Evolutionary conservation across 1,284 basidiomycete genomes (phyloP), one percentile per base, ranked within the genome.

Genomic region (Cryptococcus sp.): DNA sequence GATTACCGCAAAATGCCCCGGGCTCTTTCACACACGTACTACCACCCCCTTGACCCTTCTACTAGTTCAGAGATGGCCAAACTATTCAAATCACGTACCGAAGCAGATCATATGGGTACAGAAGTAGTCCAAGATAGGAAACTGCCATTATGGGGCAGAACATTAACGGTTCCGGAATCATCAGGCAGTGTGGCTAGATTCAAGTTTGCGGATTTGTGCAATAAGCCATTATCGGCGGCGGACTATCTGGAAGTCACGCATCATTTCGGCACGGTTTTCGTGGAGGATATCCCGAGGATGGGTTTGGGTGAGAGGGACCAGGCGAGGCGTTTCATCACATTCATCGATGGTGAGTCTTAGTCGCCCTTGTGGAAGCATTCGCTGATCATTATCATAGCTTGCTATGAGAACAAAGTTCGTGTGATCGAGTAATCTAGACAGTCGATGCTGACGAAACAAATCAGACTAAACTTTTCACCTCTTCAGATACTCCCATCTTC

Each of bases 231-330:
- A 66, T 90, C 89, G 63, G 95, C 96, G 14, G 90, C 92, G 5
- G 96, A 99, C 77, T 99, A 98, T 76, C 78, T 99, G 44, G 92
- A 97, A 78, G 84, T 99, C 57, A 96, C 94, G 33, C 85, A 85
- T 66, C 84, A 80, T 44, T 99, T 96, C 71, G 80, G 82, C 48
- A 94, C 90, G 6, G 82, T 99, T 38, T 98, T 99, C 72, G 79
- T 99, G 43, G 80, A 86, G 43, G 86, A 90, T 64, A 84, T 98
- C 30, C 91, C 90, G 44, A 87, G 88, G 79, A 87, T 99, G 85
- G 88, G 86, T 0, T 73, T 98, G 62, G 82, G 85, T 56, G 84
- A 87, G 75, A 92, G 96, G 76, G 96, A 98, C 74, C 82, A 87
- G 79, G 93, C 93, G 5, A 81, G 95, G 58, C 81, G 96, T 58